Conservation (phyloP, 2,329 filamentous ascomycete species). For the Calonectria honghensis region DNA sequence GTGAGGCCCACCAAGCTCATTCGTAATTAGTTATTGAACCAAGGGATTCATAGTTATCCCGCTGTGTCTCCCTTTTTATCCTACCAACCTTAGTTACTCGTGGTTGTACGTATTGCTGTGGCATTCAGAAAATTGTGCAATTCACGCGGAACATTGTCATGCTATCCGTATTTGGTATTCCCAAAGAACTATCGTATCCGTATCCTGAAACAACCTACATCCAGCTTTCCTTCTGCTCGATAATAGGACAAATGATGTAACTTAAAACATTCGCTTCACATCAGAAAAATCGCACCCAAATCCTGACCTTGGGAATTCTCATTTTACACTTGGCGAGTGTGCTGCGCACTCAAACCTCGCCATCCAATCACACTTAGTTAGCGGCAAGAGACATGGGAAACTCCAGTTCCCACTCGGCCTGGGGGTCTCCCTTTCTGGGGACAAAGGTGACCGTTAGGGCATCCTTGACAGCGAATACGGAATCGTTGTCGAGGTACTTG, state of each 20-base stretch:
- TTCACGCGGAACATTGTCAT: not conserved
- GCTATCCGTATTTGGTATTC: not conserved
- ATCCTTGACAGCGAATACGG: constrained; percentile 51
- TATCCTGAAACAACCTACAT: constrained; percentile 8
- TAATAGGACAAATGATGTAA: constrained; percentile 15
- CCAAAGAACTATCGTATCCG: not conserved
- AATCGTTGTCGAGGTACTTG: constrained; percentile 48
- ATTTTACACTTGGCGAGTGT: constrained; percentile 18
- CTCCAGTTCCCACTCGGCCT: constrained; percentile 48
- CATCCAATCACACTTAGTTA: constrained; percentile 3
- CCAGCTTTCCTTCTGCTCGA: constrained; percentile 7
- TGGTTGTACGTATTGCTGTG: not conserved
- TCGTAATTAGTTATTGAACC: not conserved
- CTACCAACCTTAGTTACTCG: not conserved
- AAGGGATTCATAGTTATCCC: not conserved
- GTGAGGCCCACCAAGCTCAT: not conserved
- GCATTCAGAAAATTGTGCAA: not conserved
- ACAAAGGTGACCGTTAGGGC: constrained; percentile 48
- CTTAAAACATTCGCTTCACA: constrained; percentile 18
- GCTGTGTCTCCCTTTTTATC: not conserved
- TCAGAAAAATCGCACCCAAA: not conserved
- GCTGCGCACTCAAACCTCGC: not conserved
- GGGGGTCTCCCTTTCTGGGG: constrained; percentile 48
- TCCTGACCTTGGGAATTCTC: constrained; percentile 1
- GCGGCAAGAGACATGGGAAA: constrained; percentile 42